Evolutionary conservation across 805 yeast species (phyloP), one percentile per base, ranked within the genome.

Genomic region (Yamadazyma paraphyllophila): DNA sequence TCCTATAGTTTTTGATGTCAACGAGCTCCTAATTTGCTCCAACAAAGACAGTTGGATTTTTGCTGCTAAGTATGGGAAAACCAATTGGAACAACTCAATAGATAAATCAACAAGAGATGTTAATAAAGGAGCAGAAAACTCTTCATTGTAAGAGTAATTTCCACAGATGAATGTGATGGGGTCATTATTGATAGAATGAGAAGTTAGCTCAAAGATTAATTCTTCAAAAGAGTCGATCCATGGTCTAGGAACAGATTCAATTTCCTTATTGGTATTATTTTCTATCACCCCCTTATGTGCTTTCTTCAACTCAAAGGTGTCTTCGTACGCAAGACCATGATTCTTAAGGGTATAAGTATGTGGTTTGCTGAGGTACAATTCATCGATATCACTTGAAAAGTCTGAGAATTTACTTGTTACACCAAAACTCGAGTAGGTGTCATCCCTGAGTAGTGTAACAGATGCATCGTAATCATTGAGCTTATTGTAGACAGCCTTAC

Each of bases 21-120:
- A 47, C 1, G 73, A 62, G 3, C 83, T 70, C 52, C 90, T 76
- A 50, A 94, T 64, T 44, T 83, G 87, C 56, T 92, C 97, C 15
- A 94, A 63, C n/a, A 94, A 73, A 1, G 97, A 89, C 47, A 85
- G 83, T 57, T 92, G 97, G 43, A 94, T 85, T 50, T 88, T 87
- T 4, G 80, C 65, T 7, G 91, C 80, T 53, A 92, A 76, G 47
- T 74, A 70, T 0, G 95, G 88, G 52, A 92, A 85, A 1, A 85
- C 73, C 7, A 76, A 58, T 4, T 87, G 80, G 58, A 90, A 88
- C 1, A 91, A 71, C 48, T 85, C 89, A 57, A 92, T 81, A 0
- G 97, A 83, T 2, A 77, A 60, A 63, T 92, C 96, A n/a, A 89
- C 76, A 2, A 87, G 59, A 2, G 72, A 61, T 0, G 73, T 67